These are phyloP conservation scores for Jaminaea rosea DNA, from an alignment of 1,284 basidiomycete genomes.

Conservation along the genomic window DNA sequence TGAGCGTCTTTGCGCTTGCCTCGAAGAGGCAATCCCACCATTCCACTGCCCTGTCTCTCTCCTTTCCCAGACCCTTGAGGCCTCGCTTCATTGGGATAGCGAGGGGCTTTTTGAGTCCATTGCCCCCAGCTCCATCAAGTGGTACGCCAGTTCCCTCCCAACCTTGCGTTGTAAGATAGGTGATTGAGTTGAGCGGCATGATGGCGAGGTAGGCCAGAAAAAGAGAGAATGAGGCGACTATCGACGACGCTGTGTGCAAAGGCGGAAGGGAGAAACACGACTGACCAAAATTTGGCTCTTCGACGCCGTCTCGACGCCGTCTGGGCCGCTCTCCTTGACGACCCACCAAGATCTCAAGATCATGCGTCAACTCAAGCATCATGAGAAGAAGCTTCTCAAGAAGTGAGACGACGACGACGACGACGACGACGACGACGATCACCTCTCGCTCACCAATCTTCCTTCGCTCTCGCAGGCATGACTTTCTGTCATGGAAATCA, in stretches of 20 bases:
- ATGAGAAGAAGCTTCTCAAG: constrained; percentile 46
- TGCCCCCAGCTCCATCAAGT: constrained; percentile 34
- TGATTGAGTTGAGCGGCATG: constrained; percentile 40
- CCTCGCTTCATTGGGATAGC: constrained; percentile 39
- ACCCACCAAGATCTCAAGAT: no score
- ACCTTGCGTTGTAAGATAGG: constrained; percentile 34
- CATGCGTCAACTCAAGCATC: constrained; percentile 46
- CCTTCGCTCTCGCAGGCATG: constrained; percentile 26
- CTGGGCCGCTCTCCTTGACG: no score
- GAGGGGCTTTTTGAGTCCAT: constrained; percentile 43
- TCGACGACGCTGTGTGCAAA: no score
- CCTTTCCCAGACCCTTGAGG: constrained; percentile 40
- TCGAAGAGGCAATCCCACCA: constrained; percentile 47
- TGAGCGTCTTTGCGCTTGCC: constrained; percentile 32
- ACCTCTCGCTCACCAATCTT: neutral
- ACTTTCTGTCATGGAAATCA: constrained; percentile 76
- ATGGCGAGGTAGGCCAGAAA: no score
- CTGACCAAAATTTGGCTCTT: no score
- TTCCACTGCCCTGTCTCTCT: constrained; percentile 42
- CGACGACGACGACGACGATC: neutral
- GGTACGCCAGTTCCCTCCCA: constrained; percentile 42
- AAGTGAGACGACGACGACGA: constrained; percentile 22
- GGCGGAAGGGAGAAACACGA: no score
- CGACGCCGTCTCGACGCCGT: no score
- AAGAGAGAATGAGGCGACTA: no score